Conservation (phyloP, 31 red algal genomes). For the Asparagopsis taxiformis region DNA sequence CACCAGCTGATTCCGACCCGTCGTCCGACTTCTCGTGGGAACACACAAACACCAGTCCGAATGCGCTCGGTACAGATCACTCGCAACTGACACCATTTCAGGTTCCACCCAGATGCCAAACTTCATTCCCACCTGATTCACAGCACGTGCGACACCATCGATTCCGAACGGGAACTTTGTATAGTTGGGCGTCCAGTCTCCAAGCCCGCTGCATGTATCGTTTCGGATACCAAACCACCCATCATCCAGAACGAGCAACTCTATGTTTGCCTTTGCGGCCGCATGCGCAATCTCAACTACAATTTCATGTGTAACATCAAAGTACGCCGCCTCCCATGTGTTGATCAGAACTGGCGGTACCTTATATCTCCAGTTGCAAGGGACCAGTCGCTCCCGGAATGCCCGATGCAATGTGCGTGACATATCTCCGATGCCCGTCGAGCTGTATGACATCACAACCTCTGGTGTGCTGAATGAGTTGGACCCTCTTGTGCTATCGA, state of each 20-base stretch:
- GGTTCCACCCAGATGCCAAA: conserved; percentile 98
- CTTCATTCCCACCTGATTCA: conserved; percentile 75
- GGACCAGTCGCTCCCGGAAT: conserved; percentile 80
- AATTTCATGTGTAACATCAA: conserved; percentile 80
- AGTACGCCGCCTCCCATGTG: conserved; percentile 97
- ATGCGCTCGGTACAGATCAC: conserved; percentile 72
- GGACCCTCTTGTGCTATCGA: conserved; percentile 52
- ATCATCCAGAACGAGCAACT: conserved; percentile 94
- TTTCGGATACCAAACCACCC: conserved; percentile 94
- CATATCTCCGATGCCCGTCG: conserved; percentile 65
- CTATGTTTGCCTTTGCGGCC: conserved; percentile 70
- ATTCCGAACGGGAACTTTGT: conserved; percentile 81
- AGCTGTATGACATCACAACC: conserved; percentile 78
- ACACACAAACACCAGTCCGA: conserved; percentile 93
- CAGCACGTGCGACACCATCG: conserved; percentile 57
- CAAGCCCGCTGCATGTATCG: conserved; percentile 69
- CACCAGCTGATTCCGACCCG: conserved; percentile 90
- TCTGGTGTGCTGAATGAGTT: conserved; percentile 79
- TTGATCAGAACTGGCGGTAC: conserved; percentile 84
- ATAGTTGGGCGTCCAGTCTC: conserved; percentile 88
- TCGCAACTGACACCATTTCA: conserved; percentile 89
- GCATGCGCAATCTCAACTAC: conserved; percentile 75
- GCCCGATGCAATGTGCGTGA: conserved; percentile 67
- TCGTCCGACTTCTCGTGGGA: conserved; percentile 68
- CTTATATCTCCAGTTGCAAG: conserved; percentile 70